Evolutionary conservation across 2,329 filamentous ascomycete species (phyloP).

Genomic region (Claviceps monticola): DNA sequence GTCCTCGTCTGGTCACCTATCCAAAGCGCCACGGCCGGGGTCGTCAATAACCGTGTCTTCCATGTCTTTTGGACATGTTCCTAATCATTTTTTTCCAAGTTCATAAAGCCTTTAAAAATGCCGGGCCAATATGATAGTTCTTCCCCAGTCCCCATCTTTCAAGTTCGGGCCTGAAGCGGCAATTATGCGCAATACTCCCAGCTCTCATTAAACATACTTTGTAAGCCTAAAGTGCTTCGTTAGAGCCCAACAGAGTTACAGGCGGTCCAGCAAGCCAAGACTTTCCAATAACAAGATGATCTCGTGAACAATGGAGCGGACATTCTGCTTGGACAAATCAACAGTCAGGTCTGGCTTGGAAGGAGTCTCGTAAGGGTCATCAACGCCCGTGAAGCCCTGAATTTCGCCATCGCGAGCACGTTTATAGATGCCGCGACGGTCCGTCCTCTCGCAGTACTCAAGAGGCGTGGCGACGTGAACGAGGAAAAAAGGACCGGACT

Average conservation of each 20-base stretch:
- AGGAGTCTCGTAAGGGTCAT: constrained; percentile 89
- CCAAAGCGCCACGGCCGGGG: too few relatives aligned
- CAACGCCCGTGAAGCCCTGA: constrained; percentile 95
- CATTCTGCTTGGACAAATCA: constrained; percentile 72
- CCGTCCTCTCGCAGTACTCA: constrained; percentile 87
- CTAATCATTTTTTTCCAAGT: too few relatives aligned
- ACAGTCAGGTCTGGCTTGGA: constrained; percentile 71
- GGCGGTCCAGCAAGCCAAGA: constrained; percentile 68
- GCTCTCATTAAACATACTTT: too few relatives aligned
- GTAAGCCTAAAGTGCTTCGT: background rate
- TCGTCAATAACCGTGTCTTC: too few relatives aligned
- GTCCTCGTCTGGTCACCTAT: too few relatives aligned
- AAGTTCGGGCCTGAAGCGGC: too few relatives aligned
- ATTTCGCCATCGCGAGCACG: constrained; percentile 79
- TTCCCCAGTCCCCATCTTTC: too few relatives aligned
- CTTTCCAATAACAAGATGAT: constrained; percentile 88
- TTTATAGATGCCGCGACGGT: constrained; percentile 81
- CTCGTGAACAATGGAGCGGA: constrained; percentile 90
- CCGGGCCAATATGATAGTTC: too few relatives aligned
- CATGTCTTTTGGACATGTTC: too few relatives aligned
- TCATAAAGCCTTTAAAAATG: too few relatives aligned
- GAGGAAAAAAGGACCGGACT: constrained; percentile 84
- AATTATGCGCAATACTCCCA: too few relatives aligned
- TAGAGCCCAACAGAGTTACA: constrained; percentile 22
- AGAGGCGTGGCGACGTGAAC: constrained; percentile 89